Conservation (phyloP, 768 basidiomycete species). For the Auricularia auricula-judae region DNA sequence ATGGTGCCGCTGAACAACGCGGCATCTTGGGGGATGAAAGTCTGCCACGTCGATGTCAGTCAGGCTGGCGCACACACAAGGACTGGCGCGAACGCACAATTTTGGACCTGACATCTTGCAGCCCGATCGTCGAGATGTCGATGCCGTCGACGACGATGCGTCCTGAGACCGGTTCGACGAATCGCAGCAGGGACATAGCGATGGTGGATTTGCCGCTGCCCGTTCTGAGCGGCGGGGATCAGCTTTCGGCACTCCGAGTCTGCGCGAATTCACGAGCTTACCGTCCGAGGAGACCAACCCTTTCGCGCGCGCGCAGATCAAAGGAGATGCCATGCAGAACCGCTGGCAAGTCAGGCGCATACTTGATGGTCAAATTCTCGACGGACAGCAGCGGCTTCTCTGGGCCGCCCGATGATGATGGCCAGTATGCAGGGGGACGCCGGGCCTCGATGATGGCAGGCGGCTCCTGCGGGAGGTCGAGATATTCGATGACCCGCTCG, state of each 20-base stretch:
- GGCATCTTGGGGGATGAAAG: constrained; percentile 28
- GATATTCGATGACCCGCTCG: constrained; percentile 22
- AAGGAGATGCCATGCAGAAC: constrained; percentile 26
- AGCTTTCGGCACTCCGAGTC: too few relatives aligned
- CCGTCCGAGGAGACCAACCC: constrained; percentile 24
- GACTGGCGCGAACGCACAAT: neutral
- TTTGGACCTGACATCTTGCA: constrained; percentile 20
- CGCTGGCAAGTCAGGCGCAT: constrained; percentile 14
- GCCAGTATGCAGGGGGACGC: constrained; percentile 20
- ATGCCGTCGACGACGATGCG: constrained; percentile 29
- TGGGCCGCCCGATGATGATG: constrained; percentile 13
- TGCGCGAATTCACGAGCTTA: constrained; percentile 11
- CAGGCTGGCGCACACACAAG: neutral
- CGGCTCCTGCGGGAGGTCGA: constrained; percentile 18
- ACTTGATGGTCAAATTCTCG: constrained; percentile 19
- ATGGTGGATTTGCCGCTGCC: constrained; percentile 18
- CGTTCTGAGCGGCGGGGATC: neutral
- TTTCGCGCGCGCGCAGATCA: constrained; percentile 17
- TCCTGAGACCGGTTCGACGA: constrained; percentile 25
- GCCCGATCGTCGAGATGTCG: constrained; percentile 29
- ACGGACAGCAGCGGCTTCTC: constrained; percentile 17
- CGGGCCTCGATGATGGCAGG: constrained; percentile 21
- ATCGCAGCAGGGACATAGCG: constrained; percentile 27
- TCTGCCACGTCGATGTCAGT: constrained; percentile 6
- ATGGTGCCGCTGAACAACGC: constrained; percentile 10